phyloP scores from a whole-genome alignment of 305 asterid genomes.

The Solanum hybrid region DNA sequence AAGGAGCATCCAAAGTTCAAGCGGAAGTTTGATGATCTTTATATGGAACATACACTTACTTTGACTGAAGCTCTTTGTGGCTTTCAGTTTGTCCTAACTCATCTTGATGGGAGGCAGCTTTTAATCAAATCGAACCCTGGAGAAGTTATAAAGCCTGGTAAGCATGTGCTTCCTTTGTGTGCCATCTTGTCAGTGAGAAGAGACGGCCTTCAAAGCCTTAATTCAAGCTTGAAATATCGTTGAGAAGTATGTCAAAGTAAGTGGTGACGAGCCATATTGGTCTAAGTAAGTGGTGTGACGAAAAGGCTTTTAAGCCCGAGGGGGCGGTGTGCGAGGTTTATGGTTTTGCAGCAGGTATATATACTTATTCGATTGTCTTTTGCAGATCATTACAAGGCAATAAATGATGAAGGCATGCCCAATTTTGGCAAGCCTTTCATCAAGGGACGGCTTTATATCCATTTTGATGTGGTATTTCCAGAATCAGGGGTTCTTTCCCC shows the following conservation, averaged over 20 bases:
- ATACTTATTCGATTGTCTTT: background rate
- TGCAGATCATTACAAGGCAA: conserved; percentile 49
- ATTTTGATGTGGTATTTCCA: conserved; percentile 56
- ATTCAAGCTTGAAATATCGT: background rate
- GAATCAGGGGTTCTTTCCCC: conserved; percentile 28
- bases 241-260: background rate
- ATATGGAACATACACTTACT: conserved; percentile 37
- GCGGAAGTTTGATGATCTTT: conserved; percentile 46
- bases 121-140: conserved; percentile 58
- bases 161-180: background rate
- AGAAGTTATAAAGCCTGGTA: conserved; percentile 60
- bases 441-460: conserved; percentile 53
- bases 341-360: background rate
- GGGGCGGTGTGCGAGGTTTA: background rate
- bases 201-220: background rate
- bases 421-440: conserved; percentile 40
- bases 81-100: conserved; percentile 47
- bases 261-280: background rate
- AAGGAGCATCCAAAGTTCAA: conserved; percentile 49
- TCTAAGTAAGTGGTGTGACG: background rate
- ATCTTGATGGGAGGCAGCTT: conserved; percentile 57
- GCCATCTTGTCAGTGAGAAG: background rate
- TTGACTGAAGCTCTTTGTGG: conserved; percentile 60
- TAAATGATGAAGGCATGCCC: conserved; percentile 71
- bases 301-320: background rate